Evolutionary conservation across 768 basidiomycete species (phyloP), one percentile per base, ranked within the genome.

Genomic region (Lactifluus piperatus): DNA sequence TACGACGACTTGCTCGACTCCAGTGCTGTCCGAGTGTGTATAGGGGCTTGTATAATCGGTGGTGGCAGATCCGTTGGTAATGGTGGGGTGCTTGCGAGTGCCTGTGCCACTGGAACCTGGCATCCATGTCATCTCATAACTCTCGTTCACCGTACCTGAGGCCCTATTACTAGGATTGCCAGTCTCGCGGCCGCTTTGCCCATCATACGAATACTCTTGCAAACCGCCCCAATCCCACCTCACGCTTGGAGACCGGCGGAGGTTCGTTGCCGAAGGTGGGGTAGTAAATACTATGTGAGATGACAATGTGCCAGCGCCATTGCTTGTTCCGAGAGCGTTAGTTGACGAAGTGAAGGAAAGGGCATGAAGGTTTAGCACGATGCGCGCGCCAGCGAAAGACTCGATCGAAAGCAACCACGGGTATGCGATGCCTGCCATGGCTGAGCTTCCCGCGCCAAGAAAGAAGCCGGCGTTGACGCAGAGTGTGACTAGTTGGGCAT

Each of bases 401-500:
- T 60, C 59, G 10, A 60, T 41, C 2, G 59, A 60, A 13, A 60
- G 54, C 16, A 60, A 34, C 54, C 59, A 63, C 1, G 53, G 57
- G 50, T 50, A 64, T 24, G 55, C 63, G 20, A 58, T 54, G n/a
- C 56, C 56, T 1, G 63, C 22, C 0, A 51, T 54, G 22, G 48
- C 0, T 0, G 63, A 50, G n/a, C 52, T 16, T 16, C 54, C 60
- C 3, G 13, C 46, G 24, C 61, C 57, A n/a, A 64, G 29, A 49
- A 63, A 64, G 29, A 64, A 64, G 0, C 51, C 50, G 1, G 34
- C 62, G 20, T 64, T 64, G 3, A 63, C 43, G 49, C 52, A 58
- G 27, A 64, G 62, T 7, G 57, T 59, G 6, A 36, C 64, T 64
- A 7, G 3, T 27, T 2, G 24, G 36, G 16, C 10, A 22, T 6